A percentile compares a stretch with the other conserved stretches of the same genome.
These are phyloP conservation scores for Fusarium robinianum DNA, from an alignment of 2,329 filamentous ascomycete genomes.

Conservation along the genomic window DNA sequence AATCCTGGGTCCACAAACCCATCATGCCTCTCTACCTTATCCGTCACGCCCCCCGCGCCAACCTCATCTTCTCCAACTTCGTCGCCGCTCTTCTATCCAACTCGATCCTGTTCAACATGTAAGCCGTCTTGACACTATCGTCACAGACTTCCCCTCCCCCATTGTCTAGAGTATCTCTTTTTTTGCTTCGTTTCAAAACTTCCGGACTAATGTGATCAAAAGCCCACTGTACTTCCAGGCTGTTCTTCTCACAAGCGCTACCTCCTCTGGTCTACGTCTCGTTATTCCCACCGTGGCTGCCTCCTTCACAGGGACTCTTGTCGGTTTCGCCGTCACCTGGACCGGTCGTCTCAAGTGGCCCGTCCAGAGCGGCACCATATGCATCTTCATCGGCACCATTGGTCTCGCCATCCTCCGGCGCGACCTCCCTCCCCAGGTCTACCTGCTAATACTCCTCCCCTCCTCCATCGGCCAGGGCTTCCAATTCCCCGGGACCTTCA, in stretches of 20 bases:
- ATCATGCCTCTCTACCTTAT: conserved; percentile 65
- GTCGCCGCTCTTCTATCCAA: conserved; percentile 57
- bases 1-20: conserved; percentile 55
- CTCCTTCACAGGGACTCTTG: conserved; percentile 58
- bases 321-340: conserved; percentile 65
- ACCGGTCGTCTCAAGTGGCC: conserved; percentile 65
- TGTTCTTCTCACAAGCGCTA: conserved; percentile 71
- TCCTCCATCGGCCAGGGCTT: conserved; percentile 64
- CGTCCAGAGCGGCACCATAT: conserved; percentile 54
- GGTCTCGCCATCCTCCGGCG: conserved; percentile 55
- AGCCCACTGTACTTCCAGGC: conserved; percentile 78
- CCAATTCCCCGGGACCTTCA: conserved; percentile 66
- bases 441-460: conserved; percentile 62
- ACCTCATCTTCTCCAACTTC: conserved; percentile 61
- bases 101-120: conserved; percentile 64
- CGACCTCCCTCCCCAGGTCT: conserved; percentile 55
- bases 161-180: too few relatives aligned
- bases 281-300: conserved; percentile 64
- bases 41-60: conserved; percentile 54
- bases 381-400: conserved; percentile 55
- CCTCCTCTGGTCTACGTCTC: conserved; percentile 72
- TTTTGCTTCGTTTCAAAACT: too few relatives aligned
- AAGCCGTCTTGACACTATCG: conserved; percentile 29
- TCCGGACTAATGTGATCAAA: too few relatives aligned
- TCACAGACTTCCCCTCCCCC: neutral